Evolutionary conservation across 495 filamentous ascomycete genomes (phyloP).

Genomic region (Penicillium alfredii): DNA sequence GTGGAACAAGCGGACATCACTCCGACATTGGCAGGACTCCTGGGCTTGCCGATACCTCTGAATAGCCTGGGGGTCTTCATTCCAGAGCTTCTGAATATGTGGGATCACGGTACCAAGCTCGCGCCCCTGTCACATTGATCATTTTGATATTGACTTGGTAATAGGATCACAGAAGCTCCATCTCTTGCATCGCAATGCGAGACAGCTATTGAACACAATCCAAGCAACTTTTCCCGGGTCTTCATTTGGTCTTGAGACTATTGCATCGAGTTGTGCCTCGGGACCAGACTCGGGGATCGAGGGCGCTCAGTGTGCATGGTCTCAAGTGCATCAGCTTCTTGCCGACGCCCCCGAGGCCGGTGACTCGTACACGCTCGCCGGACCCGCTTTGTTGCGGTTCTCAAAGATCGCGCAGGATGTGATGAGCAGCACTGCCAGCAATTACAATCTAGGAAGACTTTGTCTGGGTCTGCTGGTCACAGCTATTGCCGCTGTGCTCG

Average conservation of each 20-base stretch:
- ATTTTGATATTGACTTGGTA: constrained; percentile 3
- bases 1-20: constrained; percentile 92
- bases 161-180: constrained; percentile 49
- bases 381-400: constrained; percentile 47
- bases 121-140: too few species aligned
- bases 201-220: constrained; percentile 70
- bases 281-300: constrained; percentile 43
- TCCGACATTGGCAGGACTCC: constrained; percentile 77
- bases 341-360: constrained; percentile 1
- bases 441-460: constrained; percentile 70
- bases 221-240: constrained; percentile 59
- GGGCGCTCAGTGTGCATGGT: constrained; percentile 64
- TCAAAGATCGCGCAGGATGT: constrained; percentile 60
- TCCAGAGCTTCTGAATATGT: constrained; percentile 67
- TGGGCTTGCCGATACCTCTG: constrained; percentile 84
- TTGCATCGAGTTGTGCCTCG: constrained; percentile 36
- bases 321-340: constrained; percentile 21
- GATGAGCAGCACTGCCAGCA: constrained; percentile 83
- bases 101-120: constrained; percentile 57
- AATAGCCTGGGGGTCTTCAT: constrained; percentile 92
- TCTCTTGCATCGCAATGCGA: constrained; percentile 67
- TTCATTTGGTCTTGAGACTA: constrained; percentile 38
- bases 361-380: constrained; percentile 9
- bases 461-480: constrained; percentile 46
- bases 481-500: constrained; percentile 34